Evolutionary conservation across 2,329 filamentous ascomycete species (phyloP).

Genomic region (Colletotrichum chlorophyti): DNA sequence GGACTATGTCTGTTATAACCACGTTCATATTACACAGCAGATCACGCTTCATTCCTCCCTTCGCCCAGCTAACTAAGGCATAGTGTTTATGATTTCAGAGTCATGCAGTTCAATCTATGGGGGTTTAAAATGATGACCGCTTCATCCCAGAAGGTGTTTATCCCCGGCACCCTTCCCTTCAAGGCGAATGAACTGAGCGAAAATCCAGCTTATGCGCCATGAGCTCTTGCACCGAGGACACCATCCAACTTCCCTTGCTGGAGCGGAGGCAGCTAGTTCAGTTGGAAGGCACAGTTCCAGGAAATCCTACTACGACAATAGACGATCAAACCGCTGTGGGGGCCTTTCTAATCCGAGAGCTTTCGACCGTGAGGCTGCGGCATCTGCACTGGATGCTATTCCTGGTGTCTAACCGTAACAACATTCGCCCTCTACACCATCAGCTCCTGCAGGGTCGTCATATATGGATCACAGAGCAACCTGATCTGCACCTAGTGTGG

Average conservation of each 20-base stretch:
- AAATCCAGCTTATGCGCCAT: neutral
- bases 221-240: neutral
- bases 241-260: neutral
- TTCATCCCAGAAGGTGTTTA: no score
- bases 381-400: neutral
- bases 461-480: slow-evolving; percentile 46
- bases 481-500: slow-evolving; percentile 50
- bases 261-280: neutral
- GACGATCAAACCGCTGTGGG: neutral
- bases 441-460: slow-evolving; percentile 44
- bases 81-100: no score
- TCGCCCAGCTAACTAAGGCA: no score
- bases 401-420: neutral
- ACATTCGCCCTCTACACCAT: slow-evolving; percentile 45
- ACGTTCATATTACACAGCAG: no score
- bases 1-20: no score
- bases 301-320: neutral
- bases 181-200: neutral
- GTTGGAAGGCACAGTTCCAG: neutral
- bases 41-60: no score
- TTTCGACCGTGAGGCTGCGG: neutral
- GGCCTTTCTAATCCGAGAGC: neutral
- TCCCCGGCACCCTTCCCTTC: no score
- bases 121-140: no score
- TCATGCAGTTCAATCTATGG: no score